Conservation (phyloP, 495 filamentous ascomycete species). For the Aspergillus indologenus region DNA sequence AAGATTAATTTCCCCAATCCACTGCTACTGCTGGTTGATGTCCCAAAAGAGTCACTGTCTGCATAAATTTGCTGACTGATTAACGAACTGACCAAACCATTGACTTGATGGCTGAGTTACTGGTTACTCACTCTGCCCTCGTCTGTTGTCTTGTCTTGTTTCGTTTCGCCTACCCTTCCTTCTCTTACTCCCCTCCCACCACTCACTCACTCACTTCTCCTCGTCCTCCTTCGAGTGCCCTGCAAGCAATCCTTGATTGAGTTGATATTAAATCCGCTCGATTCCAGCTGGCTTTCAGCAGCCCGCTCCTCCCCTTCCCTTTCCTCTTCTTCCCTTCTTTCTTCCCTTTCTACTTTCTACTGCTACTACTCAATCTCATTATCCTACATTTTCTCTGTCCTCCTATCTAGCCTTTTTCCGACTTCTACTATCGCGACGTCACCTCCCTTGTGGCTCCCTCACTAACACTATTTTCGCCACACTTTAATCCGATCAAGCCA, state of each 20-base stretch:
- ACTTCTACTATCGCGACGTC: not conserved
- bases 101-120: not conserved
- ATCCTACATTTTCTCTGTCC: not conserved
- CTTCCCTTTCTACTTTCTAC: not conserved
- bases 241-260: constrained; percentile 5
- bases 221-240: not conserved
- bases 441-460: not conserved
- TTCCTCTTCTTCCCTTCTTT: not conserved
- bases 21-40: no score
- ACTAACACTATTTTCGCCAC: constrained; percentile 6
- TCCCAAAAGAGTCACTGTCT: not conserved
- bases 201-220: no score
- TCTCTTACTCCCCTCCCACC: not conserved
- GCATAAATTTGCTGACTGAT: not conserved
- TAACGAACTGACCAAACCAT: not conserved
- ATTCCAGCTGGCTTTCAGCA: constrained; percentile 7
- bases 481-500: constrained; percentile 7
- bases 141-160: not conserved
- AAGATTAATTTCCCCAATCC: not conserved
- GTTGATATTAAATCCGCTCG: constrained; percentile 6
- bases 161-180: not conserved
- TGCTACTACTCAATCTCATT: not conserved
- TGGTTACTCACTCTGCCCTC: not conserved
- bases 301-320: not conserved
- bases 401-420: not conserved